These are phyloP conservation scores for Venturia aucupariae DNA, from an alignment of 2,329 filamentous ascomycete genomes.

Conservation along the genomic window DNA sequence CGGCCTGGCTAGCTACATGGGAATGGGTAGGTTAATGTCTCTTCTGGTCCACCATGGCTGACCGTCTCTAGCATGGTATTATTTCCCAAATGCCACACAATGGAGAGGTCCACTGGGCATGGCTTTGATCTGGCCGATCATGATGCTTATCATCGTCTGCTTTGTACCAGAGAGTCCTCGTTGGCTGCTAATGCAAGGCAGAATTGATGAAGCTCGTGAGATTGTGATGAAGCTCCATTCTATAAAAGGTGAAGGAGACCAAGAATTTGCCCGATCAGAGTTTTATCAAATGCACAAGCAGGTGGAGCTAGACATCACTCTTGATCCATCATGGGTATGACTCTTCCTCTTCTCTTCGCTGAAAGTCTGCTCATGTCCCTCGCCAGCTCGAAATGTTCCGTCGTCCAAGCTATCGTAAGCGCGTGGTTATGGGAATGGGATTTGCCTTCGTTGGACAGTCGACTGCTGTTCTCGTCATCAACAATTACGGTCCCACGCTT, in stretches of 20 bases:
- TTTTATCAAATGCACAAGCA: constrained; percentile 25
- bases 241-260: constrained; percentile 18
- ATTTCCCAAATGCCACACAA: constrained; percentile 17
- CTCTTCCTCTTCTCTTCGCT: background rate
- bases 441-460: constrained; percentile 21
- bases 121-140: constrained; percentile 20
- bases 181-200: constrained; percentile 45
- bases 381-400: constrained; percentile 19
- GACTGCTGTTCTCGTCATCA: constrained; percentile 21
- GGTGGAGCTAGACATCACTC: constrained; percentile 18
- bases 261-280: constrained; percentile 21
- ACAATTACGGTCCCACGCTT: constrained; percentile 21
- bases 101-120: constrained; percentile 23
- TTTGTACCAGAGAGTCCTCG: constrained; percentile 46
- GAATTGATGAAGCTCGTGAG: constrained; percentile 35
- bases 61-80: background rate
- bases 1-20: constrained; percentile 21
- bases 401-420: constrained; percentile 20
- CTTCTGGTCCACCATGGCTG: background rate
- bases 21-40: constrained; percentile 15
- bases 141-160: constrained; percentile 19
- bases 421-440: constrained; percentile 19
- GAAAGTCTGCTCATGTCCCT: constrained; percentile 11
- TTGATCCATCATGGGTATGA: constrained; percentile 17
- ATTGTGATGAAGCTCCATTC: constrained; percentile 17